Evolutionary conservation across 192 early-diverging fungal genomes (phyloP), one percentile per base, ranked within the genome.

Genomic region (Coemansia sp.): DNA sequence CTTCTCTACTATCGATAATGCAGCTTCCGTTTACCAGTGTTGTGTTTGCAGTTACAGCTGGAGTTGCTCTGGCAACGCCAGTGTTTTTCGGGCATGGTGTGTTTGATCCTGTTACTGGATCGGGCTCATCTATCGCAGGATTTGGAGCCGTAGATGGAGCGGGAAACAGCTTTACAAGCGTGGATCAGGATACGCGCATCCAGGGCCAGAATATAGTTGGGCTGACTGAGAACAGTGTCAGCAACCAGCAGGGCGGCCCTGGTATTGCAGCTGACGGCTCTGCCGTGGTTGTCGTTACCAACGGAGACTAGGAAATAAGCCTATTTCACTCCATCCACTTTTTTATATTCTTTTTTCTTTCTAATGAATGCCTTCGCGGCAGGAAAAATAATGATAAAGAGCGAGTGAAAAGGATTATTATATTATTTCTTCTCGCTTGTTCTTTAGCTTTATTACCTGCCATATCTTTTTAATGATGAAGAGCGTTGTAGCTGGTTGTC

Each of bases 111-210:
- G 7, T 61, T 18, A 76, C 73, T n/a, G 78, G 78, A 21, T 69
- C 74, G 3, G 70, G 67, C 18, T 58, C 67, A 1, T 59, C 60
- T 12, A 40, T 59, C 11, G 18, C 57, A 2, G 71, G 62, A 1
- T 57, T 41, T 2, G 60, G 42, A 2, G 61, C 66, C 8, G 60
- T 75, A 3, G 78, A 81, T 41, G 41, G 66, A 15, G 66, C 41
- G 0, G 78, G 78, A 12, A 81, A 81, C 65, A 72, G 73, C 39
- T 72, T 81, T 52, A 39, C 66, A 10, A 70, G 74, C 16, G 61
- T 81, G 11, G 78, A 81, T 41, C 69, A 81, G 55, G 67, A 76
- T 37, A 76, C 73, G 12, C 63, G 66, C 9, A 67, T 81, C 8
- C 70, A 70, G 4, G 78, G 78, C 0, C 70, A 76, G 49, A 61